These are phyloP conservation scores for Vicia faba DNA, from an alignment of 306 rosid species.

Conservation along the genomic window DNA sequence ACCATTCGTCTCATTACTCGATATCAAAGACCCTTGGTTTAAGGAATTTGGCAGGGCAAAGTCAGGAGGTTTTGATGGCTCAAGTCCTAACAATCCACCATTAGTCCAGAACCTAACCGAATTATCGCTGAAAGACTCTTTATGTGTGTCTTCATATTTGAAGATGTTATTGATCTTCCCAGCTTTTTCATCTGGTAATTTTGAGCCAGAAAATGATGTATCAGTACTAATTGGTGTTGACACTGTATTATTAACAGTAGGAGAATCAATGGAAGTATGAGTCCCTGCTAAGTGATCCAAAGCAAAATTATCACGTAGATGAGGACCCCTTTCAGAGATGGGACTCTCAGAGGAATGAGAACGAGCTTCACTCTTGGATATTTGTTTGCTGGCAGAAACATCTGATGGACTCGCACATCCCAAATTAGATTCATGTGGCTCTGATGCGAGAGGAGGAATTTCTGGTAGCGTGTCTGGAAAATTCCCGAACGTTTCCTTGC, in stretches of 20 bases:
- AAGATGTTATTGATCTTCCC: constrained; percentile 38
- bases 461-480: constrained; percentile 35
- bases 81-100: constrained; percentile 95
- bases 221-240: constrained; percentile 45
- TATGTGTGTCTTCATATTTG: constrained; percentile 52
- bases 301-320: no score
- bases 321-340: constrained; percentile 42
- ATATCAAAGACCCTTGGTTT: constrained; percentile 41
- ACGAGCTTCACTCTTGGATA: constrained; percentile 31
- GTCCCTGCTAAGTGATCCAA: no score
- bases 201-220: constrained; percentile 37
- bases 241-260: constrained; percentile 37
- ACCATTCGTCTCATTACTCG: constrained; percentile 41
- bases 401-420: constrained; percentile 25
- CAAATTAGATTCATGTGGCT: constrained; percentile 28
- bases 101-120: constrained; percentile 87
- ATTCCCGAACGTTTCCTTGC: constrained; percentile 38
- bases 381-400: constrained; percentile 35
- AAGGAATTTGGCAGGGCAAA: constrained; percentile 55
- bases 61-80: constrained; percentile 94
- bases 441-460: constrained; percentile 39
- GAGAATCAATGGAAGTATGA: constrained; percentile 18
- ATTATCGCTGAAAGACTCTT: constrained; percentile 51
- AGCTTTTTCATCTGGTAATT: constrained; percentile 45
- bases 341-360: constrained; percentile 38